Evolutionary conservation across 306 rosid genomes (phyloP), one percentile per base, ranked within the genome.

Genomic region (Echinosophora koreensis): DNA sequence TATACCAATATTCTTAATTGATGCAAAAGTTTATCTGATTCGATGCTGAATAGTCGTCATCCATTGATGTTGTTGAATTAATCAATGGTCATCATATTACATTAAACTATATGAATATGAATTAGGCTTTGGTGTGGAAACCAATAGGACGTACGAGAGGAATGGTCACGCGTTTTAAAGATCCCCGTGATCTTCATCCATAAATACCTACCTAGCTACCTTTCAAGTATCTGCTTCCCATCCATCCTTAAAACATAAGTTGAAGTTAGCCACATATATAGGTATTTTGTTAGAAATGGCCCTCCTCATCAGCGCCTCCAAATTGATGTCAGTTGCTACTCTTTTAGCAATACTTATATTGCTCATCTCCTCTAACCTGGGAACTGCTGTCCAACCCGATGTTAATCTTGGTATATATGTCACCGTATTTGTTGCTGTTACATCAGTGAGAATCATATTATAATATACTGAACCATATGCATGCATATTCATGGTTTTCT

Each of bases 291-390:
- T 10, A 16, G 4, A 17, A 51, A 76, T 65, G 73, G 28, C 65
- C 32, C 16, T 54, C 57, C 16, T 75, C 3, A 6, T n/a, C n/a
- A n/a, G n/a, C 34, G 63, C 63, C 52, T 46, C 72, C 50, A 76
- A 65, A 65, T 27, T 54, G 7, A 65, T 65, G 57, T 39, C 80
- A 3, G 38, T 76, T 65, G 30, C 46, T 38, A 22, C 46, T 52
- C 18, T 65, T 50, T 28, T 76, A 52, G 66, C 66, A 52, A 38
- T 52, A 39, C 15, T 76, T 38, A 14, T 76, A 3, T 59, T 39
- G 5, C 18, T 77, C 28, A 67, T 77, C 38, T 55, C 38, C n/a
- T 66, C 46, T 16, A 5, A 11, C 37, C 35, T 55, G 13, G 67
- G 35, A 3, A 27, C 6, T 66, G 81, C 74, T 13, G 47, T 68